Conservation (phyloP, 352 stramenopile species). For the Globisporangium okanoganense region DNA sequence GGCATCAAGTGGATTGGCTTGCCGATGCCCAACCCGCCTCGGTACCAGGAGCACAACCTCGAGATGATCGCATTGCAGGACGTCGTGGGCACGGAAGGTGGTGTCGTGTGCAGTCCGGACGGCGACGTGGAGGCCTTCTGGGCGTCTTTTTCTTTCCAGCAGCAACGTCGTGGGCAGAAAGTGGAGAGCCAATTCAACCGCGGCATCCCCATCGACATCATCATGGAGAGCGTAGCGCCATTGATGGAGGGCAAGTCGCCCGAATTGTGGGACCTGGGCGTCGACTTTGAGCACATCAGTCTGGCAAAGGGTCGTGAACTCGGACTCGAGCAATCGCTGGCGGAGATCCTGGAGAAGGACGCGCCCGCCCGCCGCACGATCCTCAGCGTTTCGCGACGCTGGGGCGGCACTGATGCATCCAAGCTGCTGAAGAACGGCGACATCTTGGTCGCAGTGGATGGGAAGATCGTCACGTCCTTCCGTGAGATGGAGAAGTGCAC, state of each 20-base stretch:
- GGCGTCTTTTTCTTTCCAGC: slow-evolving; percentile 86
- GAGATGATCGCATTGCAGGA: slow-evolving; percentile 86
- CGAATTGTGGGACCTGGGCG: slow-evolving; percentile 75
- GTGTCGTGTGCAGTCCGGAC: slow-evolving; percentile 66
- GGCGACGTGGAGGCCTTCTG: slow-evolving; percentile 82
- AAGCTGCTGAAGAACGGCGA: slow-evolving; percentile 79
- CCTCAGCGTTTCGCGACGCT: slow-evolving; percentile 70
- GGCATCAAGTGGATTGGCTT: slow-evolving; percentile 84
- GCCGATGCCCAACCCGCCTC: slow-evolving; percentile 75
- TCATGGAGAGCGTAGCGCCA: slow-evolving; percentile 81
- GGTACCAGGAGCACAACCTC: slow-evolving; percentile 86
- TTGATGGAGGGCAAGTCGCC: slow-evolving; percentile 68
- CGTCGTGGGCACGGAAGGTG: slow-evolving; percentile 76
- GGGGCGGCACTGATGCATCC: slow-evolving; percentile 68
- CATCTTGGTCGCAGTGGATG: slow-evolving; percentile 84
- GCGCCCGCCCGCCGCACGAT: slow-evolving; percentile 70
- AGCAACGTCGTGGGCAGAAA: slow-evolving; percentile 64
- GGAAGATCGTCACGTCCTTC: slow-evolving; percentile 82
- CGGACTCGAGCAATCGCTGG: slow-evolving; percentile 74
- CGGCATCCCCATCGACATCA: slow-evolving; percentile 83
- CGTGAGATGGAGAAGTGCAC: slow-evolving; percentile 77
- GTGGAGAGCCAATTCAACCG: slow-evolving; percentile 87
- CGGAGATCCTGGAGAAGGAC: slow-evolving; percentile 71
- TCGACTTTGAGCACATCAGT: slow-evolving; percentile 87
- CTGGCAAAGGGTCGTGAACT: slow-evolving; percentile 87